Conservation (phyloP, 2,329 filamentous ascomycete species). For the Pestalotiopsis sp. region DNA sequence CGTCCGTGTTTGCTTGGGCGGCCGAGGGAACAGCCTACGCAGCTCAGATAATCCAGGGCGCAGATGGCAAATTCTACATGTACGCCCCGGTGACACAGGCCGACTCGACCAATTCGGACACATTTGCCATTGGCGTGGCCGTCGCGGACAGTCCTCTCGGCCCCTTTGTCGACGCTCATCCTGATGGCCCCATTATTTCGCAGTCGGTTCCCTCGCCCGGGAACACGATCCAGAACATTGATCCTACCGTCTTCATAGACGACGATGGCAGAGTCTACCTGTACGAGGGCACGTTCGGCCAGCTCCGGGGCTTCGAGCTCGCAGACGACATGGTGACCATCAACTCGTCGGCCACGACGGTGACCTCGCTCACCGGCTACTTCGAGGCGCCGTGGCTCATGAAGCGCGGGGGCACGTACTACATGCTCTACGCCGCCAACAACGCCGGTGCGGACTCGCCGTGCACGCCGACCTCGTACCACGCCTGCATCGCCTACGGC, state of each 20-base stretch:
- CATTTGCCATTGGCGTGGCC: conserved; percentile 41
- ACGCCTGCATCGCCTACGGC: conserved; percentile 40
- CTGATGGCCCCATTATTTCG: conserved; percentile 37
- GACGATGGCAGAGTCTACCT: conserved; percentile 37
- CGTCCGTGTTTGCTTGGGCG: conserved; percentile 37
- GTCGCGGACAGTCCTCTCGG: conserved; percentile 36
- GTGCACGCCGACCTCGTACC: conserved; percentile 40
- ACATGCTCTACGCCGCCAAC: conserved; percentile 42
- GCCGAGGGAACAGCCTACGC: conserved; percentile 36
- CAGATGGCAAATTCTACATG: conserved; percentile 37
- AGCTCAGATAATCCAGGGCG: conserved; percentile 36
- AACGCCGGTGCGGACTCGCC: conserved; percentile 37
- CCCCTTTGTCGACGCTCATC: conserved; percentile 37
- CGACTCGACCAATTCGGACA: conserved; percentile 28
- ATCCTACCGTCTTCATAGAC: conserved; percentile 40
- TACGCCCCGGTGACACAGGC: conserved; percentile 37
- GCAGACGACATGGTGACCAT: conserved; percentile 39
- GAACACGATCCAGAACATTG: conserved; percentile 42
- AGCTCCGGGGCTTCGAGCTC: conserved; percentile 36
- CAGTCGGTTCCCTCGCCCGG: conserved; percentile 31
- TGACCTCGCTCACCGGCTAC: conserved; percentile 32
- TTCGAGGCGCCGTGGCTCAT: conserved; percentile 43
- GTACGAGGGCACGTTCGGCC: conserved; percentile 41
- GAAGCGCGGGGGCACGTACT: conserved; percentile 37
- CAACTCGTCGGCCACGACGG: conserved; percentile 21